phyloP scores from a whole-genome alignment of 345 rosid species.

The Eucalyptus pauciflora region DNA sequence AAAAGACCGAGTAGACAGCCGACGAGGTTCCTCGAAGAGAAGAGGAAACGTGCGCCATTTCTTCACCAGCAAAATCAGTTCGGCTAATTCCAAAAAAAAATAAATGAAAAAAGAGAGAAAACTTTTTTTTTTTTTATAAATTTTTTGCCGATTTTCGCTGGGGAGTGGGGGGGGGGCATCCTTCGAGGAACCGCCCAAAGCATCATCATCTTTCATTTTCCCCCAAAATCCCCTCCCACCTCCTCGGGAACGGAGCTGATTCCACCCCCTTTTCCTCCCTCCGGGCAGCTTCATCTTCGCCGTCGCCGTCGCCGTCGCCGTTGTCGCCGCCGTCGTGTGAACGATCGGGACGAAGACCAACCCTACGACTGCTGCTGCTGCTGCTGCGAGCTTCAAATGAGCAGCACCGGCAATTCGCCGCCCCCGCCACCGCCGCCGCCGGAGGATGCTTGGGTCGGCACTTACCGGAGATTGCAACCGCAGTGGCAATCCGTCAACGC shows the following conservation, averaged over 20 bases:
- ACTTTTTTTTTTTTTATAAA: too few relatives aligned
- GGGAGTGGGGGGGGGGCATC: background rate
- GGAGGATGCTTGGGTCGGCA: constrained; percentile 51
- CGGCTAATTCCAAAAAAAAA: background rate
- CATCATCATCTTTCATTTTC: background rate
- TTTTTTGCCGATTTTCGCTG: background rate
- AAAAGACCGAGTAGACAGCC: background rate
- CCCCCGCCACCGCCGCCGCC: constrained; percentile 11
- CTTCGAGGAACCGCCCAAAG: background rate
- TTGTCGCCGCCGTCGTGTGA: background rate
- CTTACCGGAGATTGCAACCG: constrained; percentile 36
- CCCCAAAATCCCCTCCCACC: background rate
- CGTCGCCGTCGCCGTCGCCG: background rate
- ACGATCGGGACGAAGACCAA: background rate
- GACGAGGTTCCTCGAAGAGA: background rate
- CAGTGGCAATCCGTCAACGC: constrained; percentile 40
- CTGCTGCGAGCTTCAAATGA: background rate
- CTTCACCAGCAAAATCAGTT: background rate
- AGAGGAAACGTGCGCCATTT: background rate
- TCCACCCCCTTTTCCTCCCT: background rate
- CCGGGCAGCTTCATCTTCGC: background rate
- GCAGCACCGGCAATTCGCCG: background rate
- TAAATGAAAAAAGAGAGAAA: background rate
- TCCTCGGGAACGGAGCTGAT: background rate
- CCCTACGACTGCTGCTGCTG: background rate